Evolutionary conservation across 2,329 filamentous ascomycete species (phyloP).

Genomic region (Rhinocladiella similis): DNA sequence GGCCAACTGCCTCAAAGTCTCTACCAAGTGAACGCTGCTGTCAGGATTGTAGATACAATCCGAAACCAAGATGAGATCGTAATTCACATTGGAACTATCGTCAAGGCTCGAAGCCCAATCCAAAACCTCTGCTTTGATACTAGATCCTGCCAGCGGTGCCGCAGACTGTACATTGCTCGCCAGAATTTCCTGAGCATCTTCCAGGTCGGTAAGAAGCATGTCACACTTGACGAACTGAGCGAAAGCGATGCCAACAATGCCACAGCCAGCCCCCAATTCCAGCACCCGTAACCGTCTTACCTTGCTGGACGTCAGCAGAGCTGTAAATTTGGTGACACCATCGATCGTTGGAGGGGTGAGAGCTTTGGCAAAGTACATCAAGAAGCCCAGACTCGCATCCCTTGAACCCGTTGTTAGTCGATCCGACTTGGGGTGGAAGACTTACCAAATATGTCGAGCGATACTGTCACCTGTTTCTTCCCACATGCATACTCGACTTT

Average conservation of each 20-base stretch:
- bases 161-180: conserved; percentile 54
- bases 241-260: conserved; percentile 66
- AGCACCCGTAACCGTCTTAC: conserved; percentile 50
- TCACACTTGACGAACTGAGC: conserved; percentile 54
- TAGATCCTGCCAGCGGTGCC: conserved; percentile 44
- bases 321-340: conserved; percentile 34
- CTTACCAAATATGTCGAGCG: conserved; percentile 68
- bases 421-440: not conserved
- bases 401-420: conserved; percentile 31
- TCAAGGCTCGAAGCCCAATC: conserved; percentile 59
- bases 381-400: conserved; percentile 62
- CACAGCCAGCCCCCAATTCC: conserved; percentile 69
- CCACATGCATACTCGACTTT: conserved; percentile 53
- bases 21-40: conserved; percentile 63
- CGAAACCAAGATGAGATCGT: conserved; percentile 64
- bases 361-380: conserved; percentile 52
- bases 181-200: conserved; percentile 63
- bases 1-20: conserved; percentile 54
- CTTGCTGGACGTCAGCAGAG: conserved; percentile 33
- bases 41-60: conserved; percentile 75
- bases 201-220: conserved; percentile 64
- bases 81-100: conserved; percentile 37
- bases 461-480: conserved; percentile 74
- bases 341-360: conserved; percentile 34
- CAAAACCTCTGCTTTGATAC: conserved; percentile 52